These are phyloP conservation scores for Talaromyces proteolyticus DNA, from an alignment of 495 filamentous ascomycete genomes.

Conservation along the genomic window DNA sequence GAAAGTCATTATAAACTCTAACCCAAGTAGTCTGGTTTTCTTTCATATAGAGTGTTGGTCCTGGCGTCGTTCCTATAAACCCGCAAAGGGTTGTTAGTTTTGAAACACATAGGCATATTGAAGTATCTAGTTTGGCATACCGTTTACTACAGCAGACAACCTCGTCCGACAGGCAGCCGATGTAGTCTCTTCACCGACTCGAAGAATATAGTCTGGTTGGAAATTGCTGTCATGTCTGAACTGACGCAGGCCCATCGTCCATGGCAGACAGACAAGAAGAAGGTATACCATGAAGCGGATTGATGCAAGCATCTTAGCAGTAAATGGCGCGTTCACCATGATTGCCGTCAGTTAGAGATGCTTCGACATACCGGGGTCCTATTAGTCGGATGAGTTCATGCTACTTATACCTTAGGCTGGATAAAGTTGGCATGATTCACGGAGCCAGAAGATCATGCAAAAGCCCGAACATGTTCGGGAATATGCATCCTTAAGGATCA, in stretches of 20 bases:
- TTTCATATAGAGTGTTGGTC: conserved; percentile 39
- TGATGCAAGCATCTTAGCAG: neutral
- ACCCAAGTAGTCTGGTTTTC: conserved; percentile 49
- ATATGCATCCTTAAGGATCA: too few relatives aligned
- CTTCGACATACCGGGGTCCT: too few relatives aligned
- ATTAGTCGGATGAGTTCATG: too few relatives aligned
- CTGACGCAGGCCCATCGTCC: neutral
- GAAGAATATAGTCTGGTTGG: conserved; percentile 43
- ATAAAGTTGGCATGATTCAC: too few relatives aligned
- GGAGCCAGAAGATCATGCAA: too few relatives aligned
- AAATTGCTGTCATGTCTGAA: conserved; percentile 32
- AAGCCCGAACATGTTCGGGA: too few relatives aligned
- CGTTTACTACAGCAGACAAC: conserved; percentile 42
- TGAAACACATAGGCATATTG: neutral
- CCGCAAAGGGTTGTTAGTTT: neutral
- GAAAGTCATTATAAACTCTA: conserved; percentile 54
- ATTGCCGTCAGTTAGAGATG: too few relatives aligned
- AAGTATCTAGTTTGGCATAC: neutral
- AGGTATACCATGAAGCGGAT: neutral
- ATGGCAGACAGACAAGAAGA: neutral
- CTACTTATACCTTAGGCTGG: too few relatives aligned
- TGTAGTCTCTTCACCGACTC: conserved; percentile 30
- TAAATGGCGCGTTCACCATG: too few relatives aligned
- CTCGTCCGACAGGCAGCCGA: conserved; percentile 36
- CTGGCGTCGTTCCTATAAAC: conserved; percentile 41